phyloP scores from a whole-genome alignment of 75 land plant genomes.

The Picea glauca region DNA sequence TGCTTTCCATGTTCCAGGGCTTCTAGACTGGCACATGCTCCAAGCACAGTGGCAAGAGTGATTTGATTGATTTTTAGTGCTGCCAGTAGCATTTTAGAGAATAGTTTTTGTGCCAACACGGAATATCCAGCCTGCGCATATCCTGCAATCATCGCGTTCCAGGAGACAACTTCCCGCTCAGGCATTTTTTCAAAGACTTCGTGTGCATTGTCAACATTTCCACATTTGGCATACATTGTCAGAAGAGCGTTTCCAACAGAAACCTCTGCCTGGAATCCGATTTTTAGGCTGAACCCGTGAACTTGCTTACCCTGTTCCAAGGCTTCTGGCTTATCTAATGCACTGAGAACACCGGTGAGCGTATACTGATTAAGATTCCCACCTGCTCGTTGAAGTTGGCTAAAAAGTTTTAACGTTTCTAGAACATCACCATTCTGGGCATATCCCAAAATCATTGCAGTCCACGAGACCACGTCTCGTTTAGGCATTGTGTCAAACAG shows the following conservation, averaged over 20 bases:
- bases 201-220: slow-evolving; percentile 30
- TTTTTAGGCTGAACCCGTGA: slow-evolving; percentile 1
- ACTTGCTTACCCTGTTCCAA: slow-evolving; percentile 28
- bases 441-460: slow-evolving; percentile 38
- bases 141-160: slow-evolving; percentile 31
- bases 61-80: slow-evolving; percentile 13
- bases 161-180: slow-evolving; percentile 26
- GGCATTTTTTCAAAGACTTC: slow-evolving; percentile 25
- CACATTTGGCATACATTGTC: slow-evolving; percentile 43
- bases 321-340: slow-evolving; percentile 27
- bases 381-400: slow-evolving; percentile 14
- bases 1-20: slow-evolving; percentile 20
- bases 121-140: slow-evolving; percentile 23
- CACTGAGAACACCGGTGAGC: slow-evolving; percentile 23
- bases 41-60: slow-evolving; percentile 27
- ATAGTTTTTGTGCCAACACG: slow-evolving; percentile 23
- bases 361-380: slow-evolving; percentile 22
- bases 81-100: not conserved
- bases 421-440: slow-evolving; percentile 20
- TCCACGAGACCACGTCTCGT: slow-evolving; percentile 33
- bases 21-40: slow-evolving; percentile 31
- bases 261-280: not conserved
- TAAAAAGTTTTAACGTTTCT: slow-evolving; percentile 25
- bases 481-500: slow-evolving; percentile 32
- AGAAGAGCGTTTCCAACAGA: slow-evolving; percentile 26